These are phyloP conservation scores for Pilatotrama ljubarskyi DNA, from an alignment of 768 basidiomycete genomes.

Conservation along the genomic window DNA sequence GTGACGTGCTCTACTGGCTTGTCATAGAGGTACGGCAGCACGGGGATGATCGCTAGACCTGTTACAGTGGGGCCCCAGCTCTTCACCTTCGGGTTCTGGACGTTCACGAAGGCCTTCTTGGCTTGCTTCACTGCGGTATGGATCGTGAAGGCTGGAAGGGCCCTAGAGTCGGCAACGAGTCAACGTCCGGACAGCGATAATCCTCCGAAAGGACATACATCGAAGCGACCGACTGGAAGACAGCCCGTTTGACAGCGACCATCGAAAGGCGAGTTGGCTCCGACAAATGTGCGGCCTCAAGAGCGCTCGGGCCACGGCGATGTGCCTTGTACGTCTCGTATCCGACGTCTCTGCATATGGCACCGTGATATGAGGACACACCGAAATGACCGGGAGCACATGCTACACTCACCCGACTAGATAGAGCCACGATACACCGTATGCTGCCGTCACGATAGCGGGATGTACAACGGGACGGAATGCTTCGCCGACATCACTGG, in stretches of 20 bases:
- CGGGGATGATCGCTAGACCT: slow-evolving; percentile 71
- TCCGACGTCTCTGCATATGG: slow-evolving; percentile 54
- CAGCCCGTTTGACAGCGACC: slow-evolving; percentile 72
- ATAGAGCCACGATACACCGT: slow-evolving; percentile 83
- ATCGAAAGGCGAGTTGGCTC: slow-evolving; percentile 69
- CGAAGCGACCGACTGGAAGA: slow-evolving; percentile 80
- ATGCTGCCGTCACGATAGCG: slow-evolving; percentile 70
- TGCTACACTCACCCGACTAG: slow-evolving; percentile 52
- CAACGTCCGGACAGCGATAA: slow-evolving; percentile 6
- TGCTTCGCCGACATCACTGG: slow-evolving; percentile 81
- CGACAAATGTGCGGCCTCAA: slow-evolving; percentile 69
- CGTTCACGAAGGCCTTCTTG: slow-evolving; percentile 63
- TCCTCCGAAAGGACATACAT: slow-evolving; percentile 51
- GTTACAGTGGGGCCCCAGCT: slow-evolving; percentile 77
- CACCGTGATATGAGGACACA: not conserved
- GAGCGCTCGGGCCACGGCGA: slow-evolving; percentile 60
- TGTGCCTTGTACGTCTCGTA: slow-evolving; percentile 84
- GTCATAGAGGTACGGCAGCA: slow-evolving; percentile 76
- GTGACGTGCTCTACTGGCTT: slow-evolving; percentile 76
- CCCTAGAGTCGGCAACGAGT: slow-evolving; percentile 45
- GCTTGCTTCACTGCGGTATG: slow-evolving; percentile 79
- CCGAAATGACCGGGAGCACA: not conserved
- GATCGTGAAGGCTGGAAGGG: slow-evolving; percentile 81
- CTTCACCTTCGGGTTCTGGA: slow-evolving; percentile 56
- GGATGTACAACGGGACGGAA: slow-evolving; percentile 80